Evolutionary conservation across 345 rosid genomes (phyloP).

Genomic region (Eucalyptus coolabah): DNA sequence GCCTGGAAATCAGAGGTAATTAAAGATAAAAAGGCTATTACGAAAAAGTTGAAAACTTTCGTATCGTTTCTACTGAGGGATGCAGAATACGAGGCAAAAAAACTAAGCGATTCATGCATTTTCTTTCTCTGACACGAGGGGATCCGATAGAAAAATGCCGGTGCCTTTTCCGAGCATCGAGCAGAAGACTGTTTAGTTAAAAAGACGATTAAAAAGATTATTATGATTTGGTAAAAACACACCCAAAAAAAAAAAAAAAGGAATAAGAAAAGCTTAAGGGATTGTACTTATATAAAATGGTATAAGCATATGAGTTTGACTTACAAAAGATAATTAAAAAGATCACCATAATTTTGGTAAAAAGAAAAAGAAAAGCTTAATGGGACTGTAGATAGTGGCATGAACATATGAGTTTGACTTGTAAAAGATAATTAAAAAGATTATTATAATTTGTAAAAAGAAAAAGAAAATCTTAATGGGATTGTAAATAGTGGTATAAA

Average conservation of each 20-base stretch:
- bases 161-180: neutral
- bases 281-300: neutral
- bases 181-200: neutral
- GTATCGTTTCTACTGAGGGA: neutral
- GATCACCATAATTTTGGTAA: neutral
- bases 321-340: neutral
- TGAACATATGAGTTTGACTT: neutral
- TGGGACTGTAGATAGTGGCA: neutral
- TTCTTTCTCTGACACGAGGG: neutral
- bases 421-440: neutral
- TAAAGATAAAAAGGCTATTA: neutral
- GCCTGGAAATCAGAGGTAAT: neutral
- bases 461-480: neutral
- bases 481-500: neutral
- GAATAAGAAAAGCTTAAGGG: neutral
- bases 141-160: neutral
- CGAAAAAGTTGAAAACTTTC: neutral
- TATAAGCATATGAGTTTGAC: neutral
- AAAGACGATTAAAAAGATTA: neutral
- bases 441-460: neutral
- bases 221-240: neutral
- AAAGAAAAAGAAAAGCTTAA: neutral
- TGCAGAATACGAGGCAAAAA: neutral
- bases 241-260: neutral
- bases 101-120: neutral